phyloP scores from a whole-genome alignment of 345 rosid genomes.

The Geranium brycei region DNA sequence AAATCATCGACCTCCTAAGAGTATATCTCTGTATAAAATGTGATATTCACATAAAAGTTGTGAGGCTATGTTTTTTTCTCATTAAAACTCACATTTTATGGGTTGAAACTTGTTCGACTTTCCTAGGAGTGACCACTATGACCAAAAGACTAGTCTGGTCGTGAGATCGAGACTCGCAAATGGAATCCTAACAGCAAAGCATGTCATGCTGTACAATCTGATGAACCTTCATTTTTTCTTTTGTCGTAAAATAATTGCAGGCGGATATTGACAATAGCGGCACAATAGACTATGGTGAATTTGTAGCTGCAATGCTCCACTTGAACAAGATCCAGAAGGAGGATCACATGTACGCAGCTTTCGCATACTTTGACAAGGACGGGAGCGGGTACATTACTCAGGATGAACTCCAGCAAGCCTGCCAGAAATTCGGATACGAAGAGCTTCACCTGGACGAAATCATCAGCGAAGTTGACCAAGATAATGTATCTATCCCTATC shows the following conservation, averaged over 20 bases:
- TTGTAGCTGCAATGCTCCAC: constrained; percentile 90
- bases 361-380: constrained; percentile 79
- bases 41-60: no score
- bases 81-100: no score
- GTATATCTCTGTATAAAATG: no score
- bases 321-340: constrained; percentile 71
- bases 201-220: neutral
- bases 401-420: constrained; percentile 82
- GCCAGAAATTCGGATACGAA: constrained; percentile 58
- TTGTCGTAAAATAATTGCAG: constrained; percentile 21
- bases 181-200: no score
- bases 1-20: no score
- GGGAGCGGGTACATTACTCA: constrained; percentile 85
- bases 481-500: constrained; percentile 33
- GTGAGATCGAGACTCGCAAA: no score
- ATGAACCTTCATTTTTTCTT: neutral
- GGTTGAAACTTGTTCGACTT: no score
- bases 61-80: no score
- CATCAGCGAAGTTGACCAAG: constrained; percentile 66
- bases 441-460: constrained; percentile 55
- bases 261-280: constrained; percentile 91
- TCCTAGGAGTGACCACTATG: no score
- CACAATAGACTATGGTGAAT: constrained; percentile 80
- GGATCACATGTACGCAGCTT: constrained; percentile 74
- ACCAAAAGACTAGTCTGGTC: no score